Base-by-base conservation (phyloP, 1,139 yeast genomes). In the Geotrichum cucujoidarum region DNA sequence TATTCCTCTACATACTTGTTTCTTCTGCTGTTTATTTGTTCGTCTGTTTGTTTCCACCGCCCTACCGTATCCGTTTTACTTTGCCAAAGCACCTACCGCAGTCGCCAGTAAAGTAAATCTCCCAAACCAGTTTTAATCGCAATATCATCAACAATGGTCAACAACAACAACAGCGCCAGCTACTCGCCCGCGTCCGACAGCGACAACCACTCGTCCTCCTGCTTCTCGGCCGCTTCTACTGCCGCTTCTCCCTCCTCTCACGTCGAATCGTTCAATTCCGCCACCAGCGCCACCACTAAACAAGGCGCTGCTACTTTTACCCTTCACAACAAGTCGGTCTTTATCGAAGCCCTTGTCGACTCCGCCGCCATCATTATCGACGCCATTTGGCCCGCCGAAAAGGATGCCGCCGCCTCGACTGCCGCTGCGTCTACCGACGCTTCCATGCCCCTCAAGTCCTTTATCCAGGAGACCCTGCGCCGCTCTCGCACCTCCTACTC, bases 401-500 rank as follows among this genome's bases (percentile, higher is more conserved):
- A 6, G 8, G 10, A 6, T 24, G 39, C 55, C 8, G 36, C 52
- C 11, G 34, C 27, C 18, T 17, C 48, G 56, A 8, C 53, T 29
- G 49, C 35, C 22, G 13, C 46, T 25, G 4, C 34, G 49, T 32
- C 55, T 14, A 49, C 63, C 13, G 60, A 69, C 54, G 6, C 27
- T 6, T 24, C 27, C 27, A 6, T 24, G 27, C 67, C 72, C n/a
- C 58, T 70, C 29, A 60, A 62, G 24, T 55, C 60, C 45, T 85
- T 80, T 57, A 70, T 84, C 41, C 73, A 77, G 53, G 92, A 83
- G 61, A 76, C 84, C 32, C 69, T 85, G 54, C 76, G 77, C 55
- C 74, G 94, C 52, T 81, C 90, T 11, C 78, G 82, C 56, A 76
- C 86, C 35, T 78, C 86, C 11, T 74, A 78, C 53, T 76, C 81